Conservation (phyloP, 805 yeast species). For the Candida vaughaniae region DNA sequence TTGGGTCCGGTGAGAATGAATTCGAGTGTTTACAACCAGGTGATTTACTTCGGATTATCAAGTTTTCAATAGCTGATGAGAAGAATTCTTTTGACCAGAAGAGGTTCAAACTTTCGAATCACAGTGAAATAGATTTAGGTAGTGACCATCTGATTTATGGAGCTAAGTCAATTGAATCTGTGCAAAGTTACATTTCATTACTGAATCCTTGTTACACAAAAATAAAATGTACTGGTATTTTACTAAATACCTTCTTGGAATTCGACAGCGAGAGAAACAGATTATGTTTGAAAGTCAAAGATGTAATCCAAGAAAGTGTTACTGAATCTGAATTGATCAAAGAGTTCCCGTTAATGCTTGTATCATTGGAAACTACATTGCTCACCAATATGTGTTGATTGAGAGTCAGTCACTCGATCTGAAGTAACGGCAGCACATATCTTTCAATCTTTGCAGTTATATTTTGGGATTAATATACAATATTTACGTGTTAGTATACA, state of each 20-base stretch:
- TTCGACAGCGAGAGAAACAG: conserved; percentile 8
- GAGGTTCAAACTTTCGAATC: not conserved
- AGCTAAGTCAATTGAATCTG: conserved; percentile 14
- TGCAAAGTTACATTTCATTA: conserved; percentile 2
- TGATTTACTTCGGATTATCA: conserved; percentile 27
- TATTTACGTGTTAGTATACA: too few species aligned
- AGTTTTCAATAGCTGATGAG: conserved; percentile 20
- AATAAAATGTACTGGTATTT: conserved; percentile 29
- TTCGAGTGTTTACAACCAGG: conserved; percentile 27
- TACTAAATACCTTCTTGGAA: conserved; percentile 28
- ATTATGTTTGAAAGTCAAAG: conserved; percentile 18
- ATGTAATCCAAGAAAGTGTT: conserved; percentile 4
- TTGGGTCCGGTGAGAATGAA: conserved; percentile 12
- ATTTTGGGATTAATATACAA: too few species aligned
- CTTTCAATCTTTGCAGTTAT: too few species aligned
- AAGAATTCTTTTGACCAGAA: not conserved
- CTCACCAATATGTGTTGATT: too few species aligned
- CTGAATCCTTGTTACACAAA: conserved; percentile 13
- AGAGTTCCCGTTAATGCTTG: conserved; percentile 28
- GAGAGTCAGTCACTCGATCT: too few species aligned
- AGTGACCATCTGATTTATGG: conserved; percentile 3
- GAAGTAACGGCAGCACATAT: too few species aligned
- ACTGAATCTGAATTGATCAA: conserved; percentile 21
- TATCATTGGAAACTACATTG: conserved; percentile 33
- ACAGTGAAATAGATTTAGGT: not conserved